Base-by-base conservation (phyloP, 2,329 filamentous ascomycete species). In the Colletotrichum australisinense region DNA sequence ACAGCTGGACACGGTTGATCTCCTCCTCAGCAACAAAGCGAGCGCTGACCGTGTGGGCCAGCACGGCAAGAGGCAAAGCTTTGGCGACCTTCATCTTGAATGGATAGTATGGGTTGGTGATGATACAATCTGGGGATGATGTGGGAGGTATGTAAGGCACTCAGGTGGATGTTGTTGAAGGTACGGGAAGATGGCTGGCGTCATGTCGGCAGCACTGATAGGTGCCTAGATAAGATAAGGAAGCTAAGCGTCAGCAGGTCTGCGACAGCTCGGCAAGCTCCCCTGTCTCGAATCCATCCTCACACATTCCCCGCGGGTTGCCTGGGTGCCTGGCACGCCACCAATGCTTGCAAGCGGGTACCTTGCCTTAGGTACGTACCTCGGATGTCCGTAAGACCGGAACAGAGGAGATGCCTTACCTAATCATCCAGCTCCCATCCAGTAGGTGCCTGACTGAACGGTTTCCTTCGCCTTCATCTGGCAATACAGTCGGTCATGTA, bases 21-120 rank as follows among this genome's bases (percentile, higher is more conserved):
- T 92, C 89, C 76, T 82, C 81, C 38, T 83, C 77, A 78, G 91
- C 88, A 77, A 91, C 80, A 77, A 90, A 92, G 76, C 90, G 89
- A 67, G 88, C 89, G 76, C 84, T 86, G 69, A 86, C 84, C 64
- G 85, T 86, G 60, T 89, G 89, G 75, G 91, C 84, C 75, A 90
- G 84, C 70, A 89, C 81, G 64, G 89, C 86, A 68, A 92, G 79
- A 16, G 90, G 78, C 64, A 89, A 89, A 53, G 87, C 83, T 74
- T 85, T 85, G 9, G 86, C 82, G 75, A 89, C 81, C 81, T 88
- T 91, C 89, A 91, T 91, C 69, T 24, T 78, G 26, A 24, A 4
- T 24, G 11, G 12, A 28, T 2, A 5, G 24, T 28, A 26, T 19
- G 24, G 53, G 4, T 16, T 56, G 53, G 53, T 24, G 53, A 49